phyloP scores from a whole-genome alignment of 169 alveolate genomes.

The Cyclospora cayetanensis region DNA sequence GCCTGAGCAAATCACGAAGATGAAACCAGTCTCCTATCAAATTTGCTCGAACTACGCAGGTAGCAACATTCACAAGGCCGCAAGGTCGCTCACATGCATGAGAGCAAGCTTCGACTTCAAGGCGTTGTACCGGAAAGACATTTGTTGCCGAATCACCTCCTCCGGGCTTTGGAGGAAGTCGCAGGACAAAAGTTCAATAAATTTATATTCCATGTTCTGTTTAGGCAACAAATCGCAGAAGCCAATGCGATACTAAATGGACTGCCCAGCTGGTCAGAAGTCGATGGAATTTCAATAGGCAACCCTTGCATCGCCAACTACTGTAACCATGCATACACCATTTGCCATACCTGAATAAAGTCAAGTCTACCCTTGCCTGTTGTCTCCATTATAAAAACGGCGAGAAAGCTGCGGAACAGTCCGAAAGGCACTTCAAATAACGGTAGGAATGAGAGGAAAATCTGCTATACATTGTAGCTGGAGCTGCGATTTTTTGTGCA shows the following conservation, averaged over 20 bases:
- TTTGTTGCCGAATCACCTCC: constrained; percentile 89
- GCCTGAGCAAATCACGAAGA: constrained; percentile 7
- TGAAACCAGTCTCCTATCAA: background rate
- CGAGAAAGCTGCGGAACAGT: constrained; percentile 82
- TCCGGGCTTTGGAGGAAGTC: constrained; percentile 92
- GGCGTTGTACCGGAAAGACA: constrained; percentile 90
- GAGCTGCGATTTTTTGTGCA: background rate
- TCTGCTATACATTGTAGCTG: background rate
- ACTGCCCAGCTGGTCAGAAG: too few species aligned
- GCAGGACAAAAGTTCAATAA: constrained; percentile 91
- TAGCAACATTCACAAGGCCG: background rate
- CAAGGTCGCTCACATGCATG: constrained; percentile 83
- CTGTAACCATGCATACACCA: background rate
- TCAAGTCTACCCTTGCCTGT: constrained; percentile 89
- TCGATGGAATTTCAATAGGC: too few species aligned
- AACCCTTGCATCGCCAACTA: background rate
- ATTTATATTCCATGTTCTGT: constrained; percentile 94
- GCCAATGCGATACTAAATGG: background rate
- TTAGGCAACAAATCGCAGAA: background rate
- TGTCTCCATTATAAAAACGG: constrained; percentile 87
- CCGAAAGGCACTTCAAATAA: background rate
- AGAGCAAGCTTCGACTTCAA: constrained; percentile 86
- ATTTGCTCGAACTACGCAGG: too few species aligned
- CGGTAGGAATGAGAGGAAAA: background rate
- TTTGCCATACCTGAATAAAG: constrained; percentile 82